phyloP scores from a whole-genome alignment of 75 land plant genomes.

The Picea glauca region DNA sequence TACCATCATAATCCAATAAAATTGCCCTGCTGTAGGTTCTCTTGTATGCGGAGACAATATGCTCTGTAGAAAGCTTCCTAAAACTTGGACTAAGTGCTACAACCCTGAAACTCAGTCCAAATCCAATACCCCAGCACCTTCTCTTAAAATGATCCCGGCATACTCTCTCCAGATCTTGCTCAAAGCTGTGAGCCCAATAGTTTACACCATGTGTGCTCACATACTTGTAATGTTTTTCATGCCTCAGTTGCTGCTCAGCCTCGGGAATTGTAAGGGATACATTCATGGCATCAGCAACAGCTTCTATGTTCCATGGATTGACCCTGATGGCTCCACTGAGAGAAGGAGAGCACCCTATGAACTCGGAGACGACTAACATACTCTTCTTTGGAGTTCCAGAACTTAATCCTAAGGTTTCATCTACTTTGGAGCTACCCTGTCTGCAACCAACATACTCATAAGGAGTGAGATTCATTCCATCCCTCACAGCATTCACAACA shows the following conservation, averaged over 20 bases:
- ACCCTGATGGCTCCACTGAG: constrained; percentile 76
- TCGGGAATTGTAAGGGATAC: constrained; percentile 39
- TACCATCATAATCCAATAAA: constrained; percentile 79
- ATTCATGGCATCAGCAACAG: constrained; percentile 64
- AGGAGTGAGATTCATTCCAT: constrained; percentile 69
- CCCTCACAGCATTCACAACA: constrained; percentile 63
- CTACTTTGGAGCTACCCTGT: constrained; percentile 41
- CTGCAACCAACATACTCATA: constrained; percentile 76
- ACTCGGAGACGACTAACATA: constrained; percentile 74
- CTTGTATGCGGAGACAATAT: constrained; percentile 46
- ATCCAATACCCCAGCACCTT: constrained; percentile 69
- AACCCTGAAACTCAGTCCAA: constrained; percentile 62
- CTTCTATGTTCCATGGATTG: constrained; percentile 75
- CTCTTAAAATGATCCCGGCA: constrained; percentile 56
- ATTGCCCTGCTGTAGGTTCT: constrained; percentile 55
- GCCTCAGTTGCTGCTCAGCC: constrained; percentile 62
- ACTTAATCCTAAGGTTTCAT: constrained; percentile 25
- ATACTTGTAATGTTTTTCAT: constrained; percentile 77
- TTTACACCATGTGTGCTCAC: constrained; percentile 68
- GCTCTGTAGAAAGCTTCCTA: constrained; percentile 46
- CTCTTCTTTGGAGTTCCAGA: constrained; percentile 38
- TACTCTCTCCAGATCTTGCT: constrained; percentile 59
- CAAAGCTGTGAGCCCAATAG: constrained; percentile 74
- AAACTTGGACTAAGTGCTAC: constrained; percentile 62
- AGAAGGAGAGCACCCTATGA: constrained; percentile 76